These are phyloP conservation scores for Mycena galopus DNA, from an alignment of 768 basidiomycete genomes.

Conservation along the genomic window DNA sequence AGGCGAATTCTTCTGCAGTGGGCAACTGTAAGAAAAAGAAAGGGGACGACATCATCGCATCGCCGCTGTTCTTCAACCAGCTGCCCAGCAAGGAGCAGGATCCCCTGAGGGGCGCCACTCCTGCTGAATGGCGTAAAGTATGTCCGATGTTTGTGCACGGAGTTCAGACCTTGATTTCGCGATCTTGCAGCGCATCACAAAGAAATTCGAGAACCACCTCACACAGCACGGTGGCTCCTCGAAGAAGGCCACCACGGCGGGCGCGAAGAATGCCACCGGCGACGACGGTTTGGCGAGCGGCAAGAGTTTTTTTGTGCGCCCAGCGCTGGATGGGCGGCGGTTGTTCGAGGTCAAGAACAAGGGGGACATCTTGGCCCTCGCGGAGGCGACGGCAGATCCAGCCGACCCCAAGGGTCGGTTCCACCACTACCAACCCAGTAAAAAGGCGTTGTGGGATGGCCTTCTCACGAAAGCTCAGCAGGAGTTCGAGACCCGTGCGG, in stretches of 20 bases:
- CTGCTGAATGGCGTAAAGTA: background rate
- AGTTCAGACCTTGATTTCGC: background rate
- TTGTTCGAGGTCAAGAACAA: background rate
- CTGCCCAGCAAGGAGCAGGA: background rate
- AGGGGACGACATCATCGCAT: background rate
- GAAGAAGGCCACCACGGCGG: background rate
- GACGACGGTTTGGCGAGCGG: background rate
- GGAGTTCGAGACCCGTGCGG: background rate
- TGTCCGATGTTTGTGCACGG: background rate
- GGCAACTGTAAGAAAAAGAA: background rate
- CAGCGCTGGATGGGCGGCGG: background rate
- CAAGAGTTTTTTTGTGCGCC: background rate
- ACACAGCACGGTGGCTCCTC: background rate
- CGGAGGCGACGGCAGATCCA: background rate
- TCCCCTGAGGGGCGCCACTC: background rate
- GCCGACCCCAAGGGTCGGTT: background rate
- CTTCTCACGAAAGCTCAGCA: background rate
- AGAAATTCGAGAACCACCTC: background rate
- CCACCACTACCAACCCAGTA: background rate
- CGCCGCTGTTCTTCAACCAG: background rate
- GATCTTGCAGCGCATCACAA: background rate
- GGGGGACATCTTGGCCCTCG: background rate
- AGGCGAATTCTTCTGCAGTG: background rate
- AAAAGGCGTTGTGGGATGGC: background rate
- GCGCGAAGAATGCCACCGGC: background rate